phyloP scores from a whole-genome alignment of 1,284 basidiomycete species.

The Moesziomyces parantarcticus region DNA sequence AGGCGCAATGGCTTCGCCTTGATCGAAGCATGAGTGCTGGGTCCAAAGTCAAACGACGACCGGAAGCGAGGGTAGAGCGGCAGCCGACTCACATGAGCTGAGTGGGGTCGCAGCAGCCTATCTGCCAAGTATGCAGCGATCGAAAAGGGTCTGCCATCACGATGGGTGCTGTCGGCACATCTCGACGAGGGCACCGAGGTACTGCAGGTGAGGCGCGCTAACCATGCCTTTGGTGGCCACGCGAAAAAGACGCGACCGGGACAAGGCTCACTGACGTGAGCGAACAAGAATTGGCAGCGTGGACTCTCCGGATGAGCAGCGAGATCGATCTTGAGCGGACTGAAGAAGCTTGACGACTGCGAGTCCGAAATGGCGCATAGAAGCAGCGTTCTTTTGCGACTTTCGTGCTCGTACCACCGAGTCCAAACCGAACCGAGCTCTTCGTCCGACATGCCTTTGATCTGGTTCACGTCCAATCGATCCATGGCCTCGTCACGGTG shows the following conservation, averaged over 20 bases:
- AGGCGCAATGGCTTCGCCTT: constrained; percentile 2
- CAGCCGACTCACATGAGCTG: constrained; percentile 2
- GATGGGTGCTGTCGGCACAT: constrained; percentile 17
- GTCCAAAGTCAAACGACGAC: constrained; percentile 29
- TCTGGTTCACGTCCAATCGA: constrained; percentile 10
- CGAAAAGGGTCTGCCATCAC: constrained; percentile 9
- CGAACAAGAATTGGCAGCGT: constrained; percentile 39
- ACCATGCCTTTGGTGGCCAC: constrained; percentile 36
- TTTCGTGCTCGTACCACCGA: constrained; percentile 40
- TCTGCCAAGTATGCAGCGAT: constrained; percentile 30
- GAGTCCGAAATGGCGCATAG: constrained; percentile 37
- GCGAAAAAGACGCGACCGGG: constrained; percentile 28
- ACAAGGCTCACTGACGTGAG: constrained; percentile 39
- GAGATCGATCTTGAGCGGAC: constrained; percentile 27
- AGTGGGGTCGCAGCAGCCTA: constrained; percentile 25
- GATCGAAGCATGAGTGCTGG: not conserved
- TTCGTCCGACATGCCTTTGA: constrained; percentile 12
- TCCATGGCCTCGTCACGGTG: constrained; percentile 21
- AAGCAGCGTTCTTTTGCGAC: constrained; percentile 30
- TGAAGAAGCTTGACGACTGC: constrained; percentile 31
- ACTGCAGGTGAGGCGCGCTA: constrained; percentile 12
- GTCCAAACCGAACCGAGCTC: constrained; percentile 19
- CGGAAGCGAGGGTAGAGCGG: constrained; percentile 15
- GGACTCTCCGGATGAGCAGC: constrained; percentile 18
- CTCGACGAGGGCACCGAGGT: constrained; percentile 24